Base-by-base conservation (phyloP, 768 basidiomycete species). In the Pleurotus citrinopileatus region DNA sequence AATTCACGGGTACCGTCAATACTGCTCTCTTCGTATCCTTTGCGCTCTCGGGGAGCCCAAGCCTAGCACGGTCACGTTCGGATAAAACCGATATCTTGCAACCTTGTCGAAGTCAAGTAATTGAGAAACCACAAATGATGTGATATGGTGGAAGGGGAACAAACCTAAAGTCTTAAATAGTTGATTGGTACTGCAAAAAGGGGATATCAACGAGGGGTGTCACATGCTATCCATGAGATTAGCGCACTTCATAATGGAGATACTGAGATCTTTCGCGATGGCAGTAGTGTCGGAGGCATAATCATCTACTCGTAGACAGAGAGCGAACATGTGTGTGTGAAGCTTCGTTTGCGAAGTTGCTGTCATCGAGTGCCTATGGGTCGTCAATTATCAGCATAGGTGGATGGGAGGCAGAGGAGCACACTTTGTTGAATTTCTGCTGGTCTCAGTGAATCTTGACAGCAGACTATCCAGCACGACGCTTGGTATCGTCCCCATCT, bases 281-380 rank as follows among this genome's bases (percentile, higher is more conserved):
- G 78, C 63, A 1, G 77, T 72, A 0, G 85, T 77, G 58, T 97
- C 86, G 0, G 86, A 80, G 0, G 84, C 82, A 61, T 82, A 96
- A 51, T 84, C 81, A 58, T 97, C 94, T 5, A 94, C 65, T 45
- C 80, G 83, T 25, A 97, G 79, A 62, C 87, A 91, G 0, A 96
- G 72, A 1, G 89, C 86, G 56, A 96, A 87, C 64, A 94, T 78
- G 61, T 92, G 82, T 1, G 89, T 82, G 54, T 94, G 69, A 2
- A 96, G 73, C 60, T 79, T 82, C 2, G 86, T 86, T 64, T 89
- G 81, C 28, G 79, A 87, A 52, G 83, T 77, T 4, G 86, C 76
- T 2, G 94, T 97, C 19, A 51, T 78, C 65, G 53, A 77, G 75
- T 67, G 83, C 44, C 77, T 81, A 47, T 0, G 6, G 32, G 15